Evolutionary conservation across 257 asterid genomes (phyloP), one percentile per base, ranked within the genome.

Genomic region (Buddleja alternifolia): DNA sequence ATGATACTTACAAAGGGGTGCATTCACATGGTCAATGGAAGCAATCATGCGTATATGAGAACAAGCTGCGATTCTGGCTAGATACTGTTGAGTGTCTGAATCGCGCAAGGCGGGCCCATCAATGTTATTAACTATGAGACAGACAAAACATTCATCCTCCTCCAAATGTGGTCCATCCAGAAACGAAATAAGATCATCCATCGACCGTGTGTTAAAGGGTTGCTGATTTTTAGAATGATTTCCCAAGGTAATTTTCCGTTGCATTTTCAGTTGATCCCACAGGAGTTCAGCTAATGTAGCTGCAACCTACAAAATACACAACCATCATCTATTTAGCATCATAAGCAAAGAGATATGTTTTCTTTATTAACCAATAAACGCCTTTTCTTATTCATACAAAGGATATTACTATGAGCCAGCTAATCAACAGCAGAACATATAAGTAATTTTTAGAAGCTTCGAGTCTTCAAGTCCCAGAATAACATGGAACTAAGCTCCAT

Each of bases 71-170:
- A 89, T 74, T 74, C 95, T 84, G 36, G 96, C 95, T 23, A 94
- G 90, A 78, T 73, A 79, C 50, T 87, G 95, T 79, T 91, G 99
- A 36, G 86, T 80, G 58, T 93, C 99, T 16, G 96, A 70, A 58
- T 94, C 97, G 11, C 95, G 93, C 81, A 94, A 63, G 39, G 83
- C 88, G 19, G 96, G 95, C 20, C 99, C 99, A 59, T 90, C 99
- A 50, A 93, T 93, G 47, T 88, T 90, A 81, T 91, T 88, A 74
- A 91, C 82, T 54, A 90, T 34, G 51, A 90, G 44, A 66, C 96
- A 93, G 50, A 91, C 74, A 80, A 81, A 83, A 53, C 80, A 81
- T 55, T 85, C 97, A 20, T 67, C 84, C 17, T 73, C 84, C 67
- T 82, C 90, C 69, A 60, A 47, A 70, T 81, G 81, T 52, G 86